Conservation (phyloP, 495 filamentous ascomycete species). For the Aspergillus funiculosus region DNA sequence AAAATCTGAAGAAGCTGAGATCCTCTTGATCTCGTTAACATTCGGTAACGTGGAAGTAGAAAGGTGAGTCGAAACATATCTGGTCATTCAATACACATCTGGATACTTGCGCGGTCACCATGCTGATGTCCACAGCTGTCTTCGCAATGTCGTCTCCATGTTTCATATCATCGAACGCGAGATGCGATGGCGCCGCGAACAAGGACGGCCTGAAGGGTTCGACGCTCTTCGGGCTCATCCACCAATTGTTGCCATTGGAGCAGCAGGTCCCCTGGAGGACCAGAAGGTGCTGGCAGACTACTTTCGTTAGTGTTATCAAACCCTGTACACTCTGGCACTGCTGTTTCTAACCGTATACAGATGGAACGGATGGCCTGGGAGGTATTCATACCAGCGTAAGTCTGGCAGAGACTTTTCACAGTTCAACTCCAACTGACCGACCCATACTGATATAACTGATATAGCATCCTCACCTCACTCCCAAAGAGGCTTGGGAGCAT, state of each 20-base stretch:
- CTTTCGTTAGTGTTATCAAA: slow-evolving; percentile 61
- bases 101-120: too few species aligned
- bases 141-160: slow-evolving; percentile 83
- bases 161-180: slow-evolving; percentile 93
- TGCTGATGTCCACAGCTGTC: slow-evolving; percentile 50
- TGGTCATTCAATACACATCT: too few species aligned
- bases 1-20: slow-evolving; percentile 76
- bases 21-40: slow-evolving; percentile 82
- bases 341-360: slow-evolving; percentile 40
- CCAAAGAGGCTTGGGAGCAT: slow-evolving; percentile 75
- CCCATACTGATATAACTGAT: too few species aligned
- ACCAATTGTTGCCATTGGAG: slow-evolving; percentile 81
- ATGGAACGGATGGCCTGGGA: slow-evolving; percentile 84
- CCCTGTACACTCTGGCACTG: background rate
- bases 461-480: slow-evolving; percentile 82
- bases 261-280: slow-evolving; percentile 77
- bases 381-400: slow-evolving; percentile 78
- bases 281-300: slow-evolving; percentile 80
- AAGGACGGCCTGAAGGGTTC: slow-evolving; percentile 62
- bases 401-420: slow-evolving; percentile 5
- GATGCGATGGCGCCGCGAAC: slow-evolving; percentile 69
- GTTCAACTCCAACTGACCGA: slow-evolving; percentile 9
- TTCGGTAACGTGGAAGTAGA: slow-evolving; percentile 89
- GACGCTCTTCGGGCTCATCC: slow-evolving; percentile 59
- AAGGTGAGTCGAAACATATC: slow-evolving; percentile 41